Evolutionary conservation across 441 rosid species (phyloP), one percentile per base, ranked within the genome.

Genomic region (Breynia disticha): DNA sequence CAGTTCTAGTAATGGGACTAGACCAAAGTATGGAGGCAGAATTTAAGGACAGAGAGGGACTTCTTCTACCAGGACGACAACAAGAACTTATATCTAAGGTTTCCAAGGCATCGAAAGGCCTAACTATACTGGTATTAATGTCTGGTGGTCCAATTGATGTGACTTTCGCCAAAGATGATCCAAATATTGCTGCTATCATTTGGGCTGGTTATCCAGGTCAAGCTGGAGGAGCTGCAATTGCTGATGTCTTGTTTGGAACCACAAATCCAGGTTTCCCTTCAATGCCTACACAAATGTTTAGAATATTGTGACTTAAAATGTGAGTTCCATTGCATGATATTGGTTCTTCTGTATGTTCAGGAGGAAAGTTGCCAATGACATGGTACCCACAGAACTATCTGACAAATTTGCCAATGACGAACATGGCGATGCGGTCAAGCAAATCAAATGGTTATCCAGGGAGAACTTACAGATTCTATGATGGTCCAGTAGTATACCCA

Each of bases 141-240:
- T 82, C 87, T 2, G 98, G 96, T 46, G 98, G 98, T 48, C 96
- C 96, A 0, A 60, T 87, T 3, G 96, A 91, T 43, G 67, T 88
- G 12, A 55, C 89, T 19, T 88, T 91, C 1, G 86, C 89, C 0
- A 60, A 76, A 63, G 73, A 75, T 3, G 72, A 88, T 44, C 80
- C 75, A 0, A 73, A 61, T 1, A 62, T 91, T 21, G 16, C 62
- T 1, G 83, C 82, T 8, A 86, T 88, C 35, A 12, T 91, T 37
- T 91, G 98, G 98, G 91, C 87, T 39, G 98, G 98, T 14, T 91
- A 91, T 57, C 96, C 94, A 0, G 98, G 98, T 48, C 95, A 87
- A 21, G 90, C 84, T n/a, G 98, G 98, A 5, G 97, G 97, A 6
- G 67, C 78, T 0, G 98, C 98, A 42, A 82, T 91, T 14, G 90